Base-by-base conservation (phyloP, 257 asterid genomes). In the Ajuga chamaepitys region DNA sequence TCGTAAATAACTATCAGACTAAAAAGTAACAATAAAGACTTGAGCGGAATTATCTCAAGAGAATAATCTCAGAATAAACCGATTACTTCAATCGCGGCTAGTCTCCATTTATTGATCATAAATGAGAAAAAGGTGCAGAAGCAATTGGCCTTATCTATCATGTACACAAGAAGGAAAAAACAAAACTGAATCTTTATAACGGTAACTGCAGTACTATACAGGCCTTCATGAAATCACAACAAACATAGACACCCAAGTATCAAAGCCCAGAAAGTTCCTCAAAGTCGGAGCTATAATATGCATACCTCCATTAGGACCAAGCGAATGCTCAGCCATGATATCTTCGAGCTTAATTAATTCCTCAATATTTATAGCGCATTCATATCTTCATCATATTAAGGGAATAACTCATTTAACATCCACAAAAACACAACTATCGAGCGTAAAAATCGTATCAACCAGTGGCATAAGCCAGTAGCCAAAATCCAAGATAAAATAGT, bases 271-370 rank as follows among this genome's bases (percentile, higher is more conserved):
- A 57, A 46, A 64, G 45, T 45, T 51, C 67, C 50, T 37, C 28
- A 60, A 34, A 51, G 44, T 38, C 55, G 58, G 26, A 64, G 64
- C 32, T 18, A 77, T 4, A 68, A n/a, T 12, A 48, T 22, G 5
- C 77, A 76, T 75, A 94, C 99, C 97, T 74, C 97, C 99, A 68
- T 94, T 90, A 14, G 99, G 97, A 74, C 99, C 99, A 63, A 94
- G 99, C 30, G 92, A 80, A 69, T 94, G 99, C 82, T 94, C 97
- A 68, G 52, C 67, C 99, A 94, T 88, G 30, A 90, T 96, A 85
- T 90, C 99, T 66, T 74, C 70, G 51, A 94, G 95, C 82, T 88
- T 94, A 52, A 94, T 74, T 53, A 94, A 86, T 54, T 90, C 97
- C 89, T 85, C 99, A 41, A 94, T 78, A 75, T 94, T 94, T 71